phyloP scores from a whole-genome alignment of 192 early-diverging fungal species.

The Glomus cerebriforme region DNA sequence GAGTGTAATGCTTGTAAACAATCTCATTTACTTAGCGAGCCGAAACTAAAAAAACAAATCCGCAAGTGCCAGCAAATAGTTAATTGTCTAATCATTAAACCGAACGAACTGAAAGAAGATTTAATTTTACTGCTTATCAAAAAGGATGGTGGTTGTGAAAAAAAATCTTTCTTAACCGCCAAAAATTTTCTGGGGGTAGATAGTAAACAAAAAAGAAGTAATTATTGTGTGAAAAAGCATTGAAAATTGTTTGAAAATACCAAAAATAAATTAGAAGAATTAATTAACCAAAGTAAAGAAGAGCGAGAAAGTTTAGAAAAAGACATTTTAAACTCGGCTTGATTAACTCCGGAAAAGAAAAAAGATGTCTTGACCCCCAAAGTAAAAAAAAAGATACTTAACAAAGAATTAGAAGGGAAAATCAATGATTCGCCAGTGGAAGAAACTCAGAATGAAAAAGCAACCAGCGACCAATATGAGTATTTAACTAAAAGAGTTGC shows the following conservation, averaged over 20 bases:
- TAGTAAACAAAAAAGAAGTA: neutral
- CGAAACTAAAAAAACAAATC: too few species aligned
- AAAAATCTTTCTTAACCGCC: neutral
- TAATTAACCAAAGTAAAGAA: neutral
- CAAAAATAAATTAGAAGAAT: neutral
- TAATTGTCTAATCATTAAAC: neutral
- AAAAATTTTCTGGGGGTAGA: slow-evolving; percentile 1
- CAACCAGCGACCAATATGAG: neutral
- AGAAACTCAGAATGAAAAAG: neutral
- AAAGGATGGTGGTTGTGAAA: slow-evolving; percentile 22
- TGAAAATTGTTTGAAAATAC: neutral
- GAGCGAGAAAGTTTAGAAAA: slow-evolving; percentile 5
- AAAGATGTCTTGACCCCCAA: slow-evolving; percentile 14
- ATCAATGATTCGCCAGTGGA: slow-evolving; percentile 4
- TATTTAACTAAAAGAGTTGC: neutral
- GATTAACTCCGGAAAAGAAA: neutral
- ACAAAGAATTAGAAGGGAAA: neutral
- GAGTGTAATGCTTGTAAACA: slow-evolving; percentile 7
- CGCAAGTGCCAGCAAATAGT: slow-evolving; percentile 5
- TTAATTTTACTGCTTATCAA: neutral
- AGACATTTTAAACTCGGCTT: neutral
- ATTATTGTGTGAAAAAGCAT: slow-evolving; percentile 2
- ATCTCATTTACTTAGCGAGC: neutral
- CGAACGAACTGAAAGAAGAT: slow-evolving; percentile 3
- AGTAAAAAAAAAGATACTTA: neutral